These are phyloP conservation scores for Arthromyces matolae DNA, from an alignment of 768 basidiomycete genomes.

Conservation along the genomic window DNA sequence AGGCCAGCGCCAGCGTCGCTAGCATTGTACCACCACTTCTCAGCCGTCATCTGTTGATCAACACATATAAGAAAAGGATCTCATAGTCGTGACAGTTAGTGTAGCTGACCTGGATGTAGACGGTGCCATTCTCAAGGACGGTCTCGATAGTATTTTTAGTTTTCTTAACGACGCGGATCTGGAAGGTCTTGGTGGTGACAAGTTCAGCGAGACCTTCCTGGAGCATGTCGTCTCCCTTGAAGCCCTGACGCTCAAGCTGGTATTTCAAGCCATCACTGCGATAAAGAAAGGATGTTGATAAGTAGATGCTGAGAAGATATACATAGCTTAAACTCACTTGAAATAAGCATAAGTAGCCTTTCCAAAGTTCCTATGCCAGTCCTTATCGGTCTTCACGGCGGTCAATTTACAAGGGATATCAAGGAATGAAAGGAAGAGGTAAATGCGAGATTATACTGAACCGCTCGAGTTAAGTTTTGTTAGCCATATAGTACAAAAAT, in stretches of 20 bases:
- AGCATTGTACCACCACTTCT: conserved; percentile 23
- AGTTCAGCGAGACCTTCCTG: conserved; percentile 38
- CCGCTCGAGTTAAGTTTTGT: background rate
- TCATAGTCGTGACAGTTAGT: no score
- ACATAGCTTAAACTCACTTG: conserved; percentile 16
- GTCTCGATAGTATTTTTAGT: conserved; percentile 29
- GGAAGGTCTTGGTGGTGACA: conserved; percentile 33
- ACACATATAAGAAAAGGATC: no score
- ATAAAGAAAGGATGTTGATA: no score
- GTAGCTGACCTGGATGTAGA: conserved; percentile 35
- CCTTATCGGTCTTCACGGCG: conserved; percentile 23
- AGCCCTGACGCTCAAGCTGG: conserved; percentile 30
- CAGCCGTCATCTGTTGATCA: conserved; percentile 23
- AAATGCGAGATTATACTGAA: background rate
- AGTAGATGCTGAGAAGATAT: background rate
- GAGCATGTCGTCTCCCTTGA: conserved; percentile 36
- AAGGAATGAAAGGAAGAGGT: background rate
- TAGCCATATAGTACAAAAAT: background rate
- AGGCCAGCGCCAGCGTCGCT: conserved; percentile 22
- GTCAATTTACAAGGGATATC: no score
- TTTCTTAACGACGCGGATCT: conserved; percentile 33
- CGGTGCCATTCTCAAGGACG: conserved; percentile 31
- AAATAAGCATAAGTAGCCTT: conserved; percentile 26
- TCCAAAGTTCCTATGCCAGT: conserved; percentile 29
- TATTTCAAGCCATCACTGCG: conserved; percentile 28